Conservation (phyloP, 129 eudicot species). For the Helianthus annuus region DNA sequence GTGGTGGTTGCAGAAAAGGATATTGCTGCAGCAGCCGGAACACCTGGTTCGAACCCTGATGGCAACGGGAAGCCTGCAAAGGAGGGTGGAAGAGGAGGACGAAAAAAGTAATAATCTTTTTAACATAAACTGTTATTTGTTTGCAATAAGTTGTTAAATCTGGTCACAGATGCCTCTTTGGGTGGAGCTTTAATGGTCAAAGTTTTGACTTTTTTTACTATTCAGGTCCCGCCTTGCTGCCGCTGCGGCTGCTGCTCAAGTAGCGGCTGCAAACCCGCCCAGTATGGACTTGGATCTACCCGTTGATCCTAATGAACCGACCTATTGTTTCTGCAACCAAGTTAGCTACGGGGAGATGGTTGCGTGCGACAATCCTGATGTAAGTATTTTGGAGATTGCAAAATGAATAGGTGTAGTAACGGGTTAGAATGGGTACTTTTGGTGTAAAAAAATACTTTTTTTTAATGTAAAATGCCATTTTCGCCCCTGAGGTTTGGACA, state of each 20-base stretch:
- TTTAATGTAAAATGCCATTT: too few species aligned
- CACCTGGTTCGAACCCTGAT: slow-evolving; percentile 48
- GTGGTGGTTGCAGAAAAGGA: slow-evolving; percentile 65
- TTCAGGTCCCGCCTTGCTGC: slow-evolving; percentile 68
- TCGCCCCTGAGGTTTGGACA: too few species aligned
- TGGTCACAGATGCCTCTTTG: slow-evolving; percentile 4
- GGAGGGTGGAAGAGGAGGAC: slow-evolving; percentile 85
- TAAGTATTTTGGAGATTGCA: slow-evolving; percentile 32
- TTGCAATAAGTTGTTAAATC: background rate
- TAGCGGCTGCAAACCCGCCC: slow-evolving; percentile 50
- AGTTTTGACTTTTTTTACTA: background rate
- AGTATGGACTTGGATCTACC: slow-evolving; percentile 93
- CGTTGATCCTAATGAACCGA: slow-evolving; percentile 96
- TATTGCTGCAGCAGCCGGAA: slow-evolving; percentile 49
- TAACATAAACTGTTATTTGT: background rate
- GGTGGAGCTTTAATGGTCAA: slow-evolving; percentile 1
- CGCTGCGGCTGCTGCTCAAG: slow-evolving; percentile 39
- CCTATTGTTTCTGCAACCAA: slow-evolving; percentile 89
- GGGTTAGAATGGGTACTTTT: background rate
- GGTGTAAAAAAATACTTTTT: background rate
- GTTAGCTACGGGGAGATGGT: slow-evolving; percentile 98
- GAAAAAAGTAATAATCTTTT: slow-evolving; percentile 63
- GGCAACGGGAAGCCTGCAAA: slow-evolving; percentile 61
- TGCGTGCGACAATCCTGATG: slow-evolving; percentile 92
- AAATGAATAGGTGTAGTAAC: background rate